Percentiles rank a stretch among this genome's conserved stretches.
Evolutionary conservation across 306 rosid species (phyloP).

Genomic region (Cucurbita maxima): DNA sequence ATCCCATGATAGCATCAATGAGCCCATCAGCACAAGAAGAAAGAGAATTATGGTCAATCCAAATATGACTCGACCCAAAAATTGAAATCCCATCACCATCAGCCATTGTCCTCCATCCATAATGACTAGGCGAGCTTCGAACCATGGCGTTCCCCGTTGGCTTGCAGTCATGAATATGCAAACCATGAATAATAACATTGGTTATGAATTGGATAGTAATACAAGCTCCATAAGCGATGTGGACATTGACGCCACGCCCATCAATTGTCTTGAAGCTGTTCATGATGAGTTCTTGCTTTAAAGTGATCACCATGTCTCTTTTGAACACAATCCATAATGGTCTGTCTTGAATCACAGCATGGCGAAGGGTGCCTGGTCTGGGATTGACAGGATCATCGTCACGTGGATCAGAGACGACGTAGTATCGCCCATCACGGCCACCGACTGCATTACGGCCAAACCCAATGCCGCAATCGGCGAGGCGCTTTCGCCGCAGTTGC

Average conservation of each 20-base stretch:
- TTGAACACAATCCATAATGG: conserved; percentile 96
- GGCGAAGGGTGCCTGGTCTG: conserved; percentile 73
- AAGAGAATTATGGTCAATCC: conserved; percentile 87
- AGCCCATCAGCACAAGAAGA: conserved; percentile 87
- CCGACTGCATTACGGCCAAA: conserved; percentile 87
- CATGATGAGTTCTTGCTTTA: conserved; percentile 83
- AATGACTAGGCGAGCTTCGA: conserved; percentile 83
- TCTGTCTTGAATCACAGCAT: conserved; percentile 72
- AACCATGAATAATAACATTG: conserved; percentile 78
- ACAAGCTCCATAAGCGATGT: conserved; percentile 82
- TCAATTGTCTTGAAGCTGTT: conserved; percentile 97
- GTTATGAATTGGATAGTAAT: conserved; percentile 76
- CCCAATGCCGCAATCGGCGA: conserved; percentile 75
- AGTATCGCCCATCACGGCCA: conserved; percentile 75
- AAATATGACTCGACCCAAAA: conserved; percentile 71
- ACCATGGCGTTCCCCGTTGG: conserved; percentile 92
- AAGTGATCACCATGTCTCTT: conserved; percentile 84
- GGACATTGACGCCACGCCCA: conserved; percentile 74
- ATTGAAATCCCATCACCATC: conserved; percentile 85
- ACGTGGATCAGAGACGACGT: conserved; percentile 41
- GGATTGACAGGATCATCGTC: conserved; percentile 74
- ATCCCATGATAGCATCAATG: conserved; percentile 79
- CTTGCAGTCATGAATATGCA: conserved; percentile 76
- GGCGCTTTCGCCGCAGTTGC: conserved; percentile 47
- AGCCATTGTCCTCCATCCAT: conserved; percentile 88